Evolutionary conservation across 2,329 filamentous ascomycete species (phyloP).

Genomic region (Aspergillus cejpii): DNA sequence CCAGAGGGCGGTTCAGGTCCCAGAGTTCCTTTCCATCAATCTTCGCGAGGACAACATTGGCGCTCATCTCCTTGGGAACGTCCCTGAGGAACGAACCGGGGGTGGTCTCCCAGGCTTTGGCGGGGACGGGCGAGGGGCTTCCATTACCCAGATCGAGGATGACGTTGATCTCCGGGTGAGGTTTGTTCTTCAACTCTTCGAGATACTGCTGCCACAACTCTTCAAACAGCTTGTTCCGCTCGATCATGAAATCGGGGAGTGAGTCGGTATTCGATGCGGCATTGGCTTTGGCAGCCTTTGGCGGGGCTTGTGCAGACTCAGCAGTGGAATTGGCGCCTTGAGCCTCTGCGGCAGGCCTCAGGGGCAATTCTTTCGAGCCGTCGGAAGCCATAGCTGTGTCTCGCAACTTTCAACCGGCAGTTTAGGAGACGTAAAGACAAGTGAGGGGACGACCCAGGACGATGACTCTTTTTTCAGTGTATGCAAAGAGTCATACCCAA

Average conservation of each 20-base stretch:
- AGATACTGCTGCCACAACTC: constrained; percentile 78
- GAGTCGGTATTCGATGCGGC: constrained; percentile 26
- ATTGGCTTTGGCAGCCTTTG: constrained; percentile 29
- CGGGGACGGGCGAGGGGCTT: constrained; percentile 42
- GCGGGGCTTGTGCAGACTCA: constrained; percentile 29
- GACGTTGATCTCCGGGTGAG: constrained; percentile 45
- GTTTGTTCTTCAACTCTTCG: constrained; percentile 58
- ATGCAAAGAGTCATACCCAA: constrained; percentile 3
- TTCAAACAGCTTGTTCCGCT: constrained; percentile 82
- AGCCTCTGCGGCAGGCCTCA: constrained; percentile 29
- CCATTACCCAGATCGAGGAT: constrained; percentile 41
- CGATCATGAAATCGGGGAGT: constrained; percentile 69
- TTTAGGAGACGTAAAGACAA: constrained; percentile 18
- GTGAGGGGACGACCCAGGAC: constrained; percentile 8
- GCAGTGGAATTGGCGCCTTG: constrained; percentile 13
- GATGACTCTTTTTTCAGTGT: constrained; percentile 10
- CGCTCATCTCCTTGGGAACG: constrained; percentile 78
- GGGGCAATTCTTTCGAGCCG: constrained; percentile 32
- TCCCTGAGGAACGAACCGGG: constrained; percentile 70
- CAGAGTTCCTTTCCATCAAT: constrained; percentile 76
- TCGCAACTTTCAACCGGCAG: constrained; percentile 10
- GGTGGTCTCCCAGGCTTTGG: constrained; percentile 86
- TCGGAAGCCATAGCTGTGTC: constrained; percentile 30
- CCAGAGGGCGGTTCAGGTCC: constrained; percentile 86
- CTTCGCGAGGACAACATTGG: constrained; percentile 74